Percentiles rank a stretch among this genome's conserved stretches.
These are phyloP conservation scores for Monilinia vaccinii-corymbosi DNA, from an alignment of 2,329 filamentous ascomycete genomes.

Conservation along the genomic window DNA sequence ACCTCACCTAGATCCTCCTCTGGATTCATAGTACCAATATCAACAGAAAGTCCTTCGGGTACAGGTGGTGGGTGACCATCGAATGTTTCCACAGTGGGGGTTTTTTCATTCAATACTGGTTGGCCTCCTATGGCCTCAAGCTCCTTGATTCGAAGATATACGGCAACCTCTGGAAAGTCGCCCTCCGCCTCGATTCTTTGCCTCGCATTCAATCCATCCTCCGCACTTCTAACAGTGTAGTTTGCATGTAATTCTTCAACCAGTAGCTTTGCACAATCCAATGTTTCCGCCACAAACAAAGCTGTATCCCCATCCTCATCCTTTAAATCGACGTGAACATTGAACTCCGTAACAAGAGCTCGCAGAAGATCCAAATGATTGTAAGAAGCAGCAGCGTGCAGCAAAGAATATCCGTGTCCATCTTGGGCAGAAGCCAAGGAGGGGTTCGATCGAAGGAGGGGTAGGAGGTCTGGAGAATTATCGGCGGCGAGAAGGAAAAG, in stretches of 20 bases:
- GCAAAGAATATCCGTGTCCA: slow-evolving; percentile 83
- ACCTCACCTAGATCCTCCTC: slow-evolving; percentile 53
- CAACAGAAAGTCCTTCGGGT: slow-evolving; percentile 69
- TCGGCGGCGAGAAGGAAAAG: slow-evolving; percentile 74
- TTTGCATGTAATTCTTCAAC: slow-evolving; percentile 77
- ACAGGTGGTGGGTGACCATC: slow-evolving; percentile 46
- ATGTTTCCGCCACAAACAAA: slow-evolving; percentile 83
- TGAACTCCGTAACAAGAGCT: slow-evolving; percentile 63
- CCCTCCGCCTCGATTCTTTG: slow-evolving; percentile 74
- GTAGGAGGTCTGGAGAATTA: slow-evolving; percentile 62
- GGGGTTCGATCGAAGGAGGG: slow-evolving; percentile 65
- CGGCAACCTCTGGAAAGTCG: slow-evolving; percentile 66
- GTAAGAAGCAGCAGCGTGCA: slow-evolving; percentile 92
- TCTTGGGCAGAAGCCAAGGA: slow-evolving; percentile 74
- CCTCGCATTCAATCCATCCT: slow-evolving; percentile 63
- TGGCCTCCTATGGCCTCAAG: slow-evolving; percentile 16
- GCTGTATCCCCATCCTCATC: slow-evolving; percentile 93
- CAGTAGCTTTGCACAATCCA: slow-evolving; percentile 67
- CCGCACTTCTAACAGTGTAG: slow-evolving; percentile 53
- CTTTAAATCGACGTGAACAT: slow-evolving; percentile 68
- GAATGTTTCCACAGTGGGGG: background rate
- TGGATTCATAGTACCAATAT: slow-evolving; percentile 65
- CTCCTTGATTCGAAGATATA: slow-evolving; percentile 49
- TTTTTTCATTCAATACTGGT: background rate
- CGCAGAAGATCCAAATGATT: slow-evolving; percentile 75